Conservation (phyloP, 345 rosid species). For the Ceriops decandra region DNA sequence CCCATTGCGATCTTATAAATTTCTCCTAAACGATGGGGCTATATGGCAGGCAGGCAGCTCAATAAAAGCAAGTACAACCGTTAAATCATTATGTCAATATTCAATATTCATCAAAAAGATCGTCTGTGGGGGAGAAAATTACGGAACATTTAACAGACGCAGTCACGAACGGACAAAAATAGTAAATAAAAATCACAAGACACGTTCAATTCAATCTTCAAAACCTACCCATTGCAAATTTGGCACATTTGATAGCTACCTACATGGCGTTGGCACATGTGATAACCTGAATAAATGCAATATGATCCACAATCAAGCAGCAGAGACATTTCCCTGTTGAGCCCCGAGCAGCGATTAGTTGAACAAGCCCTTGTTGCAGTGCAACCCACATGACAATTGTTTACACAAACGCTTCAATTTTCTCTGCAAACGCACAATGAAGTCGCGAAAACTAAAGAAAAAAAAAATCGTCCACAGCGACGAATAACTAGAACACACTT, state of each 20-base stretch:
- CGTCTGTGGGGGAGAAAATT: not conserved
- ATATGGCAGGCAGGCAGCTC: too few species aligned
- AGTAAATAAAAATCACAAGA: slow-evolving; percentile 7
- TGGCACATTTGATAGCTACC: not conserved
- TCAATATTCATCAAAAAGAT: not conserved
- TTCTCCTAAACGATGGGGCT: too few species aligned
- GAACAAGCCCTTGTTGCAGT: slow-evolving; percentile 10
- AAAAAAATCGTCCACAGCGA: too few species aligned
- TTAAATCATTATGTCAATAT: too few species aligned
- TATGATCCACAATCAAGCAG: not conserved
- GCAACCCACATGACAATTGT: slow-evolving; percentile 27
- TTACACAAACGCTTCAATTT: slow-evolving; percentile 31
- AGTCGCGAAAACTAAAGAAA: not conserved
- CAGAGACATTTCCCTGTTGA: not conserved
- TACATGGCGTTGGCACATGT: not conserved
- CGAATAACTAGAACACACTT: not conserved
- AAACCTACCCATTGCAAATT: not conserved
- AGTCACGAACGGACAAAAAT: slow-evolving; percentile 4
- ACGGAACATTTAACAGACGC: slow-evolving; percentile 4
- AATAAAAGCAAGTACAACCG: too few species aligned
- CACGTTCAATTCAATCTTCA: not conserved
- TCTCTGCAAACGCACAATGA: slow-evolving; percentile 24
- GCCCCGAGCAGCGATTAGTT: too few species aligned
- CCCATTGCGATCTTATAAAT: too few species aligned
- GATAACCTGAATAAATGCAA: too few species aligned